A percentile compares a stretch with the other conserved stretches of the same genome.
Evolutionary conservation across 108 stramenopile species (phyloP).

Genomic region (Nitzschia palea): DNA sequence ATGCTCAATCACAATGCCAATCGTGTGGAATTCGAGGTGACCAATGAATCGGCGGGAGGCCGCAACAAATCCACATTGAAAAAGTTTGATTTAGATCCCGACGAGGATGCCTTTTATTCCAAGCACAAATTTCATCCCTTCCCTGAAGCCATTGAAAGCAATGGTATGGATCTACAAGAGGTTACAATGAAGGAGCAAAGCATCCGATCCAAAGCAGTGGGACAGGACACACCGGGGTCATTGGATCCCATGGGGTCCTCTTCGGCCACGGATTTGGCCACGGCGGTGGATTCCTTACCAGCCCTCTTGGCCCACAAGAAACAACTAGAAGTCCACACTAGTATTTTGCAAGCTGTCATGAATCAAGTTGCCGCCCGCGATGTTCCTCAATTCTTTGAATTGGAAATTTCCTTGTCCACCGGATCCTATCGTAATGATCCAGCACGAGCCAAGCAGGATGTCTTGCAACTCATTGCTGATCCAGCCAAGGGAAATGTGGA

Average conservation of each 20-base stretch:
- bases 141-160: conserved; percentile 96
- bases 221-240: conserved; percentile 7
- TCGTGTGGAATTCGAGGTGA: conserved; percentile 86
- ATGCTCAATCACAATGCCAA: conserved; percentile 88
- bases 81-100: conserved; percentile 94
- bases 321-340: conserved; percentile 94
- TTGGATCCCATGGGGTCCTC: conserved; percentile 34
- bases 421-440: conserved; percentile 81
- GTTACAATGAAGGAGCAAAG: conserved; percentile 78
- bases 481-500: conserved; percentile 89
- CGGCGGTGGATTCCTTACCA: conserved; percentile 94
- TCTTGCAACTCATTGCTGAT: conserved; percentile 77
- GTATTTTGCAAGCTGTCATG: conserved; percentile 97
- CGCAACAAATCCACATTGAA: conserved; percentile 66
- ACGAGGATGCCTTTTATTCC: conserved; percentile 83
- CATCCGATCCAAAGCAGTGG: conserved; percentile 65
- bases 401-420: conserved; percentile 83
- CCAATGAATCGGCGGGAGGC: conserved; percentile 32
- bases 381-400: conserved; percentile 95
- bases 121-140: conserved; percentile 93
- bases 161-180: conserved; percentile 92
- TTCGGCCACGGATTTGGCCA: conserved; percentile 66
- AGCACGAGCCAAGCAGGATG: conserved; percentile 71
- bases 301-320: conserved; percentile 93
- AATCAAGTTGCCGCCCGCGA: conserved; percentile 94